Conservation (phyloP, 2,329 filamentous ascomycete species). For the Sclerotinia sclerotiorum region DNA sequence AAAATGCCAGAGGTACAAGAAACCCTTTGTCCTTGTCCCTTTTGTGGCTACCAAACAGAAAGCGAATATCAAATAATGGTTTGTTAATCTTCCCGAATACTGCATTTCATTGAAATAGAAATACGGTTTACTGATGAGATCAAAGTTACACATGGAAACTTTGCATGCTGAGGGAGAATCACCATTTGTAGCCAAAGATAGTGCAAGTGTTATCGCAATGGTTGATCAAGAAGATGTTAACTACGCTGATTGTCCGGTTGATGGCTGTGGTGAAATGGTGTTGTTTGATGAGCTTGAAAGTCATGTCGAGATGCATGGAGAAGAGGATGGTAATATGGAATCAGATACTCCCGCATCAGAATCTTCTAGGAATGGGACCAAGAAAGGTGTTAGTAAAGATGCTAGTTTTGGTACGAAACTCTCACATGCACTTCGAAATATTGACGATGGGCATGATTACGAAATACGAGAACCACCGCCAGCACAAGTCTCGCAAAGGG, state of each 20-base stretch:
- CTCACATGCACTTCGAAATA: conserved; percentile 29
- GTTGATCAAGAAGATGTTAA: conserved; percentile 39
- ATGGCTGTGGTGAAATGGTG: conserved; percentile 61
- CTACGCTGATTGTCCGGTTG: conserved; percentile 55
- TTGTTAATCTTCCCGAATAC: conserved; percentile 30
- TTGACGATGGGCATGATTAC: conserved; percentile 28
- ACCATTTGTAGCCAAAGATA: conserved; percentile 38
- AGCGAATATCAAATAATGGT: conserved; percentile 44
- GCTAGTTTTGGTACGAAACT: conserved; percentile 23
- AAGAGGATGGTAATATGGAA: conserved; percentile 31
- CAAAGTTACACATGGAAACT: conserved; percentile 39
- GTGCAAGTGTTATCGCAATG: conserved; percentile 30
- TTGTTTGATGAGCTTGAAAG: conserved; percentile 52
- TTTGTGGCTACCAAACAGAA: conserved; percentile 43
- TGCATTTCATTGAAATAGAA: conserved; percentile 22
- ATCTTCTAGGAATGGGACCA: not conserved
- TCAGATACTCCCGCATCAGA: conserved; percentile 17
- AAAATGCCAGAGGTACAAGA: conserved; percentile 3
- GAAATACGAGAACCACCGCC: conserved; percentile 21
- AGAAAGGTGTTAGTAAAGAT: conserved; percentile 21
- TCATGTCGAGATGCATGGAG: conserved; percentile 58
- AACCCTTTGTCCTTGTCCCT: conserved; percentile 45
- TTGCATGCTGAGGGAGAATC: conserved; percentile 39
- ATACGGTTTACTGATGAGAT: conserved; percentile 21
- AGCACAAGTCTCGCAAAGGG: conserved; percentile 32